Base-by-base conservation (phyloP, 495 filamentous ascomycete species). In the Penicillium desertorum region DNA sequence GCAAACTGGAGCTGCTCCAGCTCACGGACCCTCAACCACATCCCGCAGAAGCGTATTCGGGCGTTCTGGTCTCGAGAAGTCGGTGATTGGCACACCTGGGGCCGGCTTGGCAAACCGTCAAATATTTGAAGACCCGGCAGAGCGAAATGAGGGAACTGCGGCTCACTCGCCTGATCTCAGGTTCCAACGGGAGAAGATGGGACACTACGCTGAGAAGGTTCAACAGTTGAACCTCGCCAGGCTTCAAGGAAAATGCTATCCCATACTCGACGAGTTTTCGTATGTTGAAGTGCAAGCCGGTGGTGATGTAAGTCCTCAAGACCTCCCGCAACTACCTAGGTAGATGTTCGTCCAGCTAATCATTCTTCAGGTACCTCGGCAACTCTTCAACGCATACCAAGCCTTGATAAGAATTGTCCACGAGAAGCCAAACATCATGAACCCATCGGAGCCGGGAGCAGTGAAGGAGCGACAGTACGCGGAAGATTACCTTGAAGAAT, bases 51-150 rank as follows among this genome's bases (percentile, higher is more conserved):
- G 86, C 73, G 76, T 83, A 9, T 89, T 95, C 66, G 91, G 90
- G 6, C 79, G 84, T 19, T 89, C 89, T 23, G 81, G 72, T 42
- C 65, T 91, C 63, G 84, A 89, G 55, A 88, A 85, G 60, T 95
- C 92, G 14, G 88, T 96, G 27, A 90, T 97, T 68, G 92, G 92
- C 19, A 83, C 84, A 39, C 87, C 89, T 16, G 83, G 79, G 37
- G 77, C 78, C 57, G 81, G 88, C 70, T 77, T 64, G 51, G 67
- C 69, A 49, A 79, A 68, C 60, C 77, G 56, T 56, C 80, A 83
- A 49, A 65, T 82, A 64, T 92, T 92, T 64, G 81, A 85, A 9
- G 89, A 92, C 64, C 77, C 86, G 0, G 79, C 81, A 32, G 83
- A 89, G 45, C 78, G 80, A 27, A 77, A 58, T 39, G 71, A 73